These are phyloP conservation scores for Myriosclerotinia curreyana DNA, from an alignment of 2,329 filamentous ascomycete genomes.

Conservation along the genomic window DNA sequence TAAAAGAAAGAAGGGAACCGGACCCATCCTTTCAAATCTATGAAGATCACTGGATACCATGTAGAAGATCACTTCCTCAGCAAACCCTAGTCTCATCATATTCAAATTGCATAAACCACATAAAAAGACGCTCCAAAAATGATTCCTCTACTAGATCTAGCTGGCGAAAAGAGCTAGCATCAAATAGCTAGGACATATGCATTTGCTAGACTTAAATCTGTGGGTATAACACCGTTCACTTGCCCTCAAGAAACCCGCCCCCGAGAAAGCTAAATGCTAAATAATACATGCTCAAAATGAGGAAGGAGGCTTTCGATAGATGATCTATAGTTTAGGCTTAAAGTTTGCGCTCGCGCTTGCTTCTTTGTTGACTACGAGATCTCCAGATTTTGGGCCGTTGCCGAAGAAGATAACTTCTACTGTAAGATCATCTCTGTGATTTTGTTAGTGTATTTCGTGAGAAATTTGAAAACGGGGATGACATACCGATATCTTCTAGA, in stretches of 20 bases:
- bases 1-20: not conserved
- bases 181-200: not conserved
- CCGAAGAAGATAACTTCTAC: conserved; percentile 99
- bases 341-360: conserved; percentile 60
- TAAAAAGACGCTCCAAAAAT: not conserved
- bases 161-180: not conserved
- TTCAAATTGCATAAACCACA: not conserved
- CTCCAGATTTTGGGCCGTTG: conserved; percentile 70
- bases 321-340: conserved; percentile 37
- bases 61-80: not conserved
- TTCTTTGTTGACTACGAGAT: conserved; percentile 80
- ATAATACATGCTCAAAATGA: conserved; percentile 7
- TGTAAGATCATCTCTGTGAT: conserved; percentile 79
- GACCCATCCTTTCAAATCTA: not conserved
- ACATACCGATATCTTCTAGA: conserved; percentile 83
- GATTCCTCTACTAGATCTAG: not conserved
- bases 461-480: not conserved
- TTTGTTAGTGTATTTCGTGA: conserved; percentile 22
- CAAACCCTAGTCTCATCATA: not conserved
- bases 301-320: not conserved
- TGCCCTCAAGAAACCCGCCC: not conserved
- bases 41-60: not conserved
- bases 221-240: conserved; percentile 12
- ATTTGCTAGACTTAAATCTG: not conserved
- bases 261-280: conserved; percentile 1